phyloP scores from a whole-genome alignment of 192 early-diverging fungal genomes.

The Umbelopsis vinacea region DNA sequence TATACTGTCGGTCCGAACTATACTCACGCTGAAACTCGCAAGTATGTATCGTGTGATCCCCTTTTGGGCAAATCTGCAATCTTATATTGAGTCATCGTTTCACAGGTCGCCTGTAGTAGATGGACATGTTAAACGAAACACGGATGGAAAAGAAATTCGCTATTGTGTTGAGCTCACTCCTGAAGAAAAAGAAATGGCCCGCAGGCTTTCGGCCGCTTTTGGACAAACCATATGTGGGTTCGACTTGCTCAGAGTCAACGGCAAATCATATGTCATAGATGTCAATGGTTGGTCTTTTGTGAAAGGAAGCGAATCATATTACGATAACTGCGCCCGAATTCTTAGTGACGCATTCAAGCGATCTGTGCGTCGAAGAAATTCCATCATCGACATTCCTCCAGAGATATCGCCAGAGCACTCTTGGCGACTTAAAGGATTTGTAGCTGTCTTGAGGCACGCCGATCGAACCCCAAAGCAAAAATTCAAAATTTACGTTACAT shows the following conservation, averaged over 20 bases:
- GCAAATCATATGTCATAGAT: slow-evolving; percentile 91
- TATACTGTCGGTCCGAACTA: slow-evolving; percentile 91
- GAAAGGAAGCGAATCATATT: slow-evolving; percentile 94
- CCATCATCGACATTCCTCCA: slow-evolving; percentile 30
- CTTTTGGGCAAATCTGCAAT: background rate
- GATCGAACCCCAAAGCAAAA: slow-evolving; percentile 99
- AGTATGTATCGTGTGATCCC: slow-evolving; percentile 48
- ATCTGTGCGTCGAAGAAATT: slow-evolving; percentile 43
- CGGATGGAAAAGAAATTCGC: slow-evolving; percentile 96
- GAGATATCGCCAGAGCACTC: slow-evolving; percentile 67
- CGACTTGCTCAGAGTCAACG: slow-evolving; percentile 85
- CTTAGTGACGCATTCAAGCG: slow-evolving; percentile 80
- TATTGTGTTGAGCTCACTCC: slow-evolving; percentile 83
- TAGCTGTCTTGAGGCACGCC: slow-evolving; percentile 92
- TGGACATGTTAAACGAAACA: slow-evolving; percentile 92
- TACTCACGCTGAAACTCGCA: slow-evolving; percentile 94
- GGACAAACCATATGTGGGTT: slow-evolving; percentile 96
- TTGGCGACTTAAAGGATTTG: slow-evolving; percentile 93
- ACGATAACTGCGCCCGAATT: slow-evolving; percentile 80
- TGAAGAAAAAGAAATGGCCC: slow-evolving; percentile 81
- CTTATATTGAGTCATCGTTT: background rate
- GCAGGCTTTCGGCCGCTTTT: slow-evolving; percentile 76
- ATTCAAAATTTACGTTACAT: slow-evolving; percentile 81
- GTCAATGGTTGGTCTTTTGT: slow-evolving; percentile 99
- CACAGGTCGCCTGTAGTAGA: slow-evolving; percentile 91